Conservation (phyloP, 2,329 filamentous ascomycete species). For the Aspergillus luchuensis region DNA sequence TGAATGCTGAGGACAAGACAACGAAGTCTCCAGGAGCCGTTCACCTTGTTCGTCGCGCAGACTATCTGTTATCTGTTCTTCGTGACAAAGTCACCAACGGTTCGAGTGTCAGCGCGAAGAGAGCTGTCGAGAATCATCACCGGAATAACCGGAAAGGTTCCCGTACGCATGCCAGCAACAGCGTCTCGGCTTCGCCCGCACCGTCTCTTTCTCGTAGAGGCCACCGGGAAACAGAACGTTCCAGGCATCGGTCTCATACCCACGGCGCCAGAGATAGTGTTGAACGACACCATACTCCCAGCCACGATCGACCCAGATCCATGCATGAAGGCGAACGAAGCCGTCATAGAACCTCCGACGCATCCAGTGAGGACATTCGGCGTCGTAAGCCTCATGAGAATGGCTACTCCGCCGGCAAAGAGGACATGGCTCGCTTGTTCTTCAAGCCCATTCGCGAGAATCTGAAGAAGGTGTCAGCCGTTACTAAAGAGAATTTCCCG, state of each 20-base stretch:
- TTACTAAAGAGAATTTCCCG: slow-evolving; percentile 50
- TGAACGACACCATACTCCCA: slow-evolving; percentile 48
- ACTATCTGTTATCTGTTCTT: slow-evolving; percentile 93
- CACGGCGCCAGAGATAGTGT: slow-evolving; percentile 45
- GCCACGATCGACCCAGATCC: slow-evolving; percentile 42
- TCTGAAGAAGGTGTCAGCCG: slow-evolving; percentile 46
- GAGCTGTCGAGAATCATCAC: slow-evolving; percentile 86
- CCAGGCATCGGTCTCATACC: slow-evolving; percentile 44
- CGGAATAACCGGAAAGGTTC: slow-evolving; percentile 82
- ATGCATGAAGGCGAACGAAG: slow-evolving; percentile 36
- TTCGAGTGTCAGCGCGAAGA: slow-evolving; percentile 65
- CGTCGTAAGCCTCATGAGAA: slow-evolving; percentile 43
- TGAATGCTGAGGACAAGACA: slow-evolving; percentile 58
- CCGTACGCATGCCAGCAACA: slow-evolving; percentile 38
- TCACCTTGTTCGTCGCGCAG: slow-evolving; percentile 89
- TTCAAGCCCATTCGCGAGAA: slow-evolving; percentile 51
- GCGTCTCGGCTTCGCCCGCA: slow-evolving; percentile 50
- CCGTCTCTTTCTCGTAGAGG: slow-evolving; percentile 45
- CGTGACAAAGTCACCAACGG: slow-evolving; percentile 79
- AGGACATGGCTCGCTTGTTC: slow-evolving; percentile 47
- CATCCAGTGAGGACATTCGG: slow-evolving; percentile 37
- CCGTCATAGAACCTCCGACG: slow-evolving; percentile 38
- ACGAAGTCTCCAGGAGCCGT: slow-evolving; percentile 92
- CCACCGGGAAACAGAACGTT: slow-evolving; percentile 45
- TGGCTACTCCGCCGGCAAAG: slow-evolving; percentile 32